Conservation (phyloP, 2,329 filamentous ascomycete species). For the Hypoxylon sp. region DNA sequence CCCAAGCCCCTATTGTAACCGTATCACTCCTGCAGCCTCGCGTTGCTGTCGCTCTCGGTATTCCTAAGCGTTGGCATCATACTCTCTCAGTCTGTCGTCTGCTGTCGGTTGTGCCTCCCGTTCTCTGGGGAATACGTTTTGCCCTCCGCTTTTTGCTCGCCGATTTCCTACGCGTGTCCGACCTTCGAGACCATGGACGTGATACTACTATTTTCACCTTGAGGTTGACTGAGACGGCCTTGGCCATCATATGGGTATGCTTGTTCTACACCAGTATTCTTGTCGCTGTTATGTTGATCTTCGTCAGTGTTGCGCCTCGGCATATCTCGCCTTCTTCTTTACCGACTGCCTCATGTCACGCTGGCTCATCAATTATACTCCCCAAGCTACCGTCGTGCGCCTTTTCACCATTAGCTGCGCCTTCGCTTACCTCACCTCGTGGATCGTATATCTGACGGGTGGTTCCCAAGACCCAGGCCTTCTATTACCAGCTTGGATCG, state of each 20-base stretch:
- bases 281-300: conserved; percentile 9
- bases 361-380: conserved; percentile 89
- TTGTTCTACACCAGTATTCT: not conserved
- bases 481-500: conserved; percentile 82
- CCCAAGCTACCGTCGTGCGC: conserved; percentile 83
- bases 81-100: conserved; percentile 81
- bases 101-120: conserved; percentile 77
- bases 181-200: conserved; percentile 53
- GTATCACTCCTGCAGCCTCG: conserved; percentile 77
- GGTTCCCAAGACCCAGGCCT: conserved; percentile 79
- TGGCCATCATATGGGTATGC: conserved; percentile 82
- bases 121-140: conserved; percentile 80
- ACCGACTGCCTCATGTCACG: conserved; percentile 88
- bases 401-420: conserved; percentile 81
- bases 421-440: conserved; percentile 82
- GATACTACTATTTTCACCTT: conserved; percentile 65
- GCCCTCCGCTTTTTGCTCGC: conserved; percentile 77
- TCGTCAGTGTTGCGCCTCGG: conserved; percentile 78
- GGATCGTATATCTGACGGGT: conserved; percentile 78
- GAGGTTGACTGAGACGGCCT: conserved; percentile 76
- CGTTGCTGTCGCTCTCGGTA: conserved; percentile 82
- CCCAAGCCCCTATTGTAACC: conserved; percentile 45
- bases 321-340: conserved; percentile 86
- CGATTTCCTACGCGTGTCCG: conserved; percentile 62
- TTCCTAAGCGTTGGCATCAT: conserved; percentile 80